Base-by-base conservation (phyloP, 2,329 filamentous ascomycete species). In the Penicillium sclerotiorum region DNA sequence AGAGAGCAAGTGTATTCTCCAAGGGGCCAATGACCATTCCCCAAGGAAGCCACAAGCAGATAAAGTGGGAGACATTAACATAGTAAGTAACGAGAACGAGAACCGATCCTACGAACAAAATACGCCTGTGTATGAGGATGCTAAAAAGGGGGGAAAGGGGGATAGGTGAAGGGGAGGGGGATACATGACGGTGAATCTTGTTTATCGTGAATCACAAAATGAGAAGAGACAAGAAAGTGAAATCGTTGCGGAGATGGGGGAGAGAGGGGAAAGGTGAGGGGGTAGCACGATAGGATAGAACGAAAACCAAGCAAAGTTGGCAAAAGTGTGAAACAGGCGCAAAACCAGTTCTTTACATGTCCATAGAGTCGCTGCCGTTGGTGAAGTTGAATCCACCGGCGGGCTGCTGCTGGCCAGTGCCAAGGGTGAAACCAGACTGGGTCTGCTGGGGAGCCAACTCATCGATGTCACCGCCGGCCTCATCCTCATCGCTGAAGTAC, bases 401-500 rank as follows among this genome's bases (percentile, higher is more conserved):
- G 23, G 70, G 64, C 64, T 87, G 83, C 68, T 89, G 86, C 64
- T 84, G 80, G 68, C 82, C 85, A 64, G 73, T 76, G 63, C 72
- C 80, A 65, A 72, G 86, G 78, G 66, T 88, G 86, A 74, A 97
- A 88, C 65, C 92, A 84, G 73, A 84, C 68, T 90, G 87, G 58
- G 81, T 84, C 61, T 84, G 81, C 64, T 84, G 81, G 53, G 89
- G 84, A 53, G 83, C 87, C 73, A 90, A 83, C 65, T 95, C 90
- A 55, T 91, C 89, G 61, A 91, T 91, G 64, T 92, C 91, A 56
- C 74, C 80, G 39, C 76, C 84, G 56, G 82, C 83, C 69, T 95
- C 94, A 48, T 97, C 94, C 62, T 99, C 94, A 67, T 99, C 94
- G 0, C 92, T 96, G 80, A 99, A 99, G 83, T 99, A 99, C 80